A percentile compares a stretch with the other conserved stretches of the same genome.
Evolutionary conservation across 1,139 yeast genomes (phyloP).

Genomic region (Sugiyamaella paludigena): DNA sequence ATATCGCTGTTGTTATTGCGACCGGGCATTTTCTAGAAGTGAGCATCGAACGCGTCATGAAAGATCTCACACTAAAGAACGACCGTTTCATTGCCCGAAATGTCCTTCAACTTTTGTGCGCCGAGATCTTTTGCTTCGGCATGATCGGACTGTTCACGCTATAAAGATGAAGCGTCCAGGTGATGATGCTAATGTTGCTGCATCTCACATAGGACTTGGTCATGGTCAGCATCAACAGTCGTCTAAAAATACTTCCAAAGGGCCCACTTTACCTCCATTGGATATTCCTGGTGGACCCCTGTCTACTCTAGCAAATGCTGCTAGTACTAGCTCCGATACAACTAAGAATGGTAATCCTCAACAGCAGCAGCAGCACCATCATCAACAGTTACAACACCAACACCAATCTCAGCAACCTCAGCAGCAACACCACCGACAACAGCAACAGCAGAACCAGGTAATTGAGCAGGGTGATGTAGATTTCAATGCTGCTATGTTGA

Average conservation of each 20-base stretch:
- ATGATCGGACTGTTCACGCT: constrained; percentile 75
- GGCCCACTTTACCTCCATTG: constrained; percentile 6
- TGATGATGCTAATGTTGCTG: background rate
- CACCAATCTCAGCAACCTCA: constrained; percentile 16
- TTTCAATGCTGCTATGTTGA: constrained; percentile 30
- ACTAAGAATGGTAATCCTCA: background rate
- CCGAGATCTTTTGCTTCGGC: constrained; percentile 71
- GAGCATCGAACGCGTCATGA: constrained; percentile 85
- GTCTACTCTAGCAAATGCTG: constrained; percentile 15
- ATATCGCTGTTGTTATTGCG: constrained; percentile 77
- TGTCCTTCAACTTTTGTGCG: constrained; percentile 75
- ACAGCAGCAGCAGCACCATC: constrained; percentile 4
- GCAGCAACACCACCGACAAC: constrained; percentile 33
- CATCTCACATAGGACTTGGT: background rate
- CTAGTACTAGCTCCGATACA: constrained; percentile 13
- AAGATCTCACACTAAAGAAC: constrained; percentile 77
- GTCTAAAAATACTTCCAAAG: background rate
- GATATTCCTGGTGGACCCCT: constrained; percentile 7
- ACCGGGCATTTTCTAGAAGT: constrained; percentile 73
- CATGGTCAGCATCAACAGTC: too few species aligned
- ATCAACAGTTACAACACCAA: background rate
- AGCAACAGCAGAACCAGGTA: constrained; percentile 39
- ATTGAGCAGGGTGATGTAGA: constrained; percentile 23
- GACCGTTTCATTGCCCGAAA: constrained; percentile 72
- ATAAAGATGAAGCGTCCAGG: constrained; percentile 15